These are phyloP conservation scores for Catunica adiposa DNA, from an alignment of 2,329 filamentous ascomycete genomes.

Conservation along the genomic window DNA sequence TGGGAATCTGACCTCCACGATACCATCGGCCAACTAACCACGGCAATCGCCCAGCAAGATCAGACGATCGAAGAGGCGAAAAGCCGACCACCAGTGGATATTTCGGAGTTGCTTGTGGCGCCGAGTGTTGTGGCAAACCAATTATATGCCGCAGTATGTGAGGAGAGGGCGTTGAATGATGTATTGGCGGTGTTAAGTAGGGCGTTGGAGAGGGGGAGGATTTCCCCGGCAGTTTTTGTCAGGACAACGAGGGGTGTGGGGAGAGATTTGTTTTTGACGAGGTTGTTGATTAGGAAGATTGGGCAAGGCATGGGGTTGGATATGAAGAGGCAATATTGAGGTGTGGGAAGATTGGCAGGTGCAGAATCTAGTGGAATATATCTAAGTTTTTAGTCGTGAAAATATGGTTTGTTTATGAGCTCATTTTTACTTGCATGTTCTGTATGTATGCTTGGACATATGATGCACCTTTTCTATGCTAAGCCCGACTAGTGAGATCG, in stretches of 20 bases:
- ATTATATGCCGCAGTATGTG: constrained; percentile 73
- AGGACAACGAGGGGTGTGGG: constrained; percentile 60
- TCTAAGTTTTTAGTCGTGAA: too few species aligned
- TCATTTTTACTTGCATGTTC: too few species aligned
- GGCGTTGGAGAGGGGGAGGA: constrained; percentile 55
- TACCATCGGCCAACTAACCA: constrained; percentile 65
- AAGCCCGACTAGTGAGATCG: too few species aligned
- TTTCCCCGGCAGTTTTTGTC: constrained; percentile 57
- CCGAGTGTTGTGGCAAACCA: constrained; percentile 88
- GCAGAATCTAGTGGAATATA: too few species aligned
- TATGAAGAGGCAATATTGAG: constrained; percentile 2
- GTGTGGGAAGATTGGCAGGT: background rate
- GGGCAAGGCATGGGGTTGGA: constrained; percentile 55
- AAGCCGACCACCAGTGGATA: constrained; percentile 50
- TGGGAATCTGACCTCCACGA: constrained; percentile 54
- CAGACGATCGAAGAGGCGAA: constrained; percentile 57
- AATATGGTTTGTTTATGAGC: too few species aligned
- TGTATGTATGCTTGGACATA: too few species aligned
- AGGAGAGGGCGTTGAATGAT: constrained; percentile 74
- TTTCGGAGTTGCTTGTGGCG: constrained; percentile 85
- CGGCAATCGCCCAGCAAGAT: constrained; percentile 64
- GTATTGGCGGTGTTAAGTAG: constrained; percentile 68
- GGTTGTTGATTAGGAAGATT: constrained; percentile 65
- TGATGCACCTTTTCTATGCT: too few species aligned
- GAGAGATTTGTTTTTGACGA: constrained; percentile 69